A percentile compares a stretch with the other conserved stretches of the same genome.
These are phyloP conservation scores for Chionographis japonica DNA, from an alignment of 106 monocot species.

Conservation along the genomic window DNA sequence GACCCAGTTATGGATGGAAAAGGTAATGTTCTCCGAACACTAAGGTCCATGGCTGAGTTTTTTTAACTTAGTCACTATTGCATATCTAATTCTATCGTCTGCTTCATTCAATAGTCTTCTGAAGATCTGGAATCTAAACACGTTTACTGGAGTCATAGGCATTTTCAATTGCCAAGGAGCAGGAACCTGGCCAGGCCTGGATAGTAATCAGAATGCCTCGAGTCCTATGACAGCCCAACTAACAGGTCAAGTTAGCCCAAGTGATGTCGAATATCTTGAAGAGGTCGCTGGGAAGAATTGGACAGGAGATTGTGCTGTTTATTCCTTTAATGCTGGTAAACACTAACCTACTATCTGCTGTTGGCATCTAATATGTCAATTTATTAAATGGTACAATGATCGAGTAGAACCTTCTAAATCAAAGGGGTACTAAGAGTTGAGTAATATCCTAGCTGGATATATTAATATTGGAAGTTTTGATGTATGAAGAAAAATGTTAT, in stretches of 20 bases:
- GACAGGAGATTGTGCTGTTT: slow-evolving; percentile 39
- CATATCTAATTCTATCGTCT: not conserved
- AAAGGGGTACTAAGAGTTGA: no score
- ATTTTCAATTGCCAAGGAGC: slow-evolving; percentile 58
- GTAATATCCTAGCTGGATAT: no score
- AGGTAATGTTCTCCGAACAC: slow-evolving; percentile 7
- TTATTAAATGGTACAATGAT: no score
- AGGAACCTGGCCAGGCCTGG: slow-evolving; percentile 34
- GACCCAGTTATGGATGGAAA: slow-evolving; percentile 43
- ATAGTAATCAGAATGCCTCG: not conserved
- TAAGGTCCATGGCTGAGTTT: not conserved
- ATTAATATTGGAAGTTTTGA: no score
- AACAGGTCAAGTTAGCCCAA: slow-evolving; percentile 16
- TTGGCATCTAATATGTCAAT: not conserved
- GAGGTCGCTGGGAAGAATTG: slow-evolving; percentile 30
- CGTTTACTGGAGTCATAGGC: slow-evolving; percentile 31
- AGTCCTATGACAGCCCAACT: slow-evolving; percentile 5
- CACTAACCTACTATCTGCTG: not conserved
- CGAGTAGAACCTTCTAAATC: no score
- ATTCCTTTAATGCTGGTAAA: slow-evolving; percentile 34
- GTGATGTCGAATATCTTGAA: slow-evolving; percentile 31
- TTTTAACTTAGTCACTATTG: not conserved
- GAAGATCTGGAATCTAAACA: slow-evolving; percentile 51
- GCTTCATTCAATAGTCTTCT: slow-evolving; percentile 21
- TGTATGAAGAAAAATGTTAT: no score